Evolutionary conservation across 2,329 filamentous ascomycete genomes (phyloP).

Genomic region (Endocalyx cinctus): DNA sequence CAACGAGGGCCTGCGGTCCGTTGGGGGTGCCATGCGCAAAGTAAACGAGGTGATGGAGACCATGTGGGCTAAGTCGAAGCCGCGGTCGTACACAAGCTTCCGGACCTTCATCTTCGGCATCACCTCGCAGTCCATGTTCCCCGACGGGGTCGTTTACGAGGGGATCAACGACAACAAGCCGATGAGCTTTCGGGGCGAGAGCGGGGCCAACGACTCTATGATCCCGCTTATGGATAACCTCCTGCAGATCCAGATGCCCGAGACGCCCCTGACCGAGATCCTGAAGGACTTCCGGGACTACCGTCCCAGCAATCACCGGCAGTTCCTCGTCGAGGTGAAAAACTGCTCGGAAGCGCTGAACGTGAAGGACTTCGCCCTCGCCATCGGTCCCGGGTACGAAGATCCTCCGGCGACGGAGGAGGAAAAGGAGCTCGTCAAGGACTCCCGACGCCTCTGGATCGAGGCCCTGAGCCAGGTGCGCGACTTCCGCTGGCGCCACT

Average conservation of each 20-base stretch:
- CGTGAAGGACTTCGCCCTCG: constrained; percentile 56
- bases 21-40: constrained; percentile 60
- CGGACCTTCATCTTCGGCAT: constrained; percentile 97
- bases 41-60: constrained; percentile 79
- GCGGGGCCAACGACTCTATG: constrained; percentile 92
- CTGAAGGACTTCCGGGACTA: constrained; percentile 86
- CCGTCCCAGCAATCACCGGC: constrained; percentile 80
- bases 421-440: constrained; percentile 39
- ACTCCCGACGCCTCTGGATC: constrained; percentile 58
- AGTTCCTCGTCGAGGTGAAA: constrained; percentile 72
- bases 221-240: constrained; percentile 87
- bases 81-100: constrained; percentile 80
- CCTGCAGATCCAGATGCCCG: constrained; percentile 79
- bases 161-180: constrained; percentile 68
- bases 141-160: constrained; percentile 84
- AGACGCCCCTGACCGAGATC: constrained; percentile 83
- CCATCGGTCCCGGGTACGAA: constrained; percentile 24
- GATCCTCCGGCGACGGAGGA: constrained; percentile 15
- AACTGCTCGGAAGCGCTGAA: constrained; percentile 43
- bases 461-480: constrained; percentile 68
- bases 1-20: constrained; percentile 58
- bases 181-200: constrained; percentile 83
- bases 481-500: constrained; percentile 79
- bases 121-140: constrained; percentile 90
- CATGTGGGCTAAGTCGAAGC: constrained; percentile 90